phyloP scores from a whole-genome alignment of 2,329 filamentous ascomycete species.

The Xylaria sp. region DNA sequence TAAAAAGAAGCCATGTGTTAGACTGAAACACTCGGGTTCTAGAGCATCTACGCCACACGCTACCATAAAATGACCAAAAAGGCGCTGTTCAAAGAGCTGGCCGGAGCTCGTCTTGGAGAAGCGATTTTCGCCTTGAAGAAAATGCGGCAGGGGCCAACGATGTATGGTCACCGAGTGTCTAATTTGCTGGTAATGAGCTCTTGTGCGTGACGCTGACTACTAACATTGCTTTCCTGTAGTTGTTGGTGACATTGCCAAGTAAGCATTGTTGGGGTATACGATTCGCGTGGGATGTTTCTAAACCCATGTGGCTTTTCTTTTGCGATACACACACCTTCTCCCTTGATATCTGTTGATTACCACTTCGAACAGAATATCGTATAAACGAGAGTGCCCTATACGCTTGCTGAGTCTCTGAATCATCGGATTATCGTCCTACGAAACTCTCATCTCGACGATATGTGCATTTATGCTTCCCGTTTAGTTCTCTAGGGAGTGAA shows the following conservation, averaged over 20 bases:
- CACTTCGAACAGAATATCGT: constrained; percentile 1
- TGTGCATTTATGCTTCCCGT: neutral
- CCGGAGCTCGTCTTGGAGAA: neutral
- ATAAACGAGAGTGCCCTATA: neutral
- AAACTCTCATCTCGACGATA: neutral
- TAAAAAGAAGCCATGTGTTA: neutral
- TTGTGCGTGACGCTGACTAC: neutral
- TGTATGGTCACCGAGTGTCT: neutral
- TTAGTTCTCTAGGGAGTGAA: neutral
- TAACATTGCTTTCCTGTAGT: neutral
- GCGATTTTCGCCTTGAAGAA: neutral
- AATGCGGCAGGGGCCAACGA: neutral
- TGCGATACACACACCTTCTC: neutral
- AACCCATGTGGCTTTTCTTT: constrained; percentile 3
- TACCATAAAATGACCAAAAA: neutral
- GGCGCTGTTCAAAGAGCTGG: neutral
- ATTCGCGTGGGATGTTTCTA: constrained; percentile 7
- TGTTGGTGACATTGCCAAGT: neutral
- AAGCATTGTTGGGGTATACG: constrained; percentile 4
- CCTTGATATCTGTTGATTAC: constrained; percentile 10
- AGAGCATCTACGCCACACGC: neutral
- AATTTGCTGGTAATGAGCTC: constrained; percentile 1
- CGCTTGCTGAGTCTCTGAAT: neutral
- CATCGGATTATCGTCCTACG: neutral
- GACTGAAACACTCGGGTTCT: constrained; percentile 19